phyloP scores from a whole-genome alignment of 2,329 filamentous ascomycete species.

The Claviceps sp. region DNA sequence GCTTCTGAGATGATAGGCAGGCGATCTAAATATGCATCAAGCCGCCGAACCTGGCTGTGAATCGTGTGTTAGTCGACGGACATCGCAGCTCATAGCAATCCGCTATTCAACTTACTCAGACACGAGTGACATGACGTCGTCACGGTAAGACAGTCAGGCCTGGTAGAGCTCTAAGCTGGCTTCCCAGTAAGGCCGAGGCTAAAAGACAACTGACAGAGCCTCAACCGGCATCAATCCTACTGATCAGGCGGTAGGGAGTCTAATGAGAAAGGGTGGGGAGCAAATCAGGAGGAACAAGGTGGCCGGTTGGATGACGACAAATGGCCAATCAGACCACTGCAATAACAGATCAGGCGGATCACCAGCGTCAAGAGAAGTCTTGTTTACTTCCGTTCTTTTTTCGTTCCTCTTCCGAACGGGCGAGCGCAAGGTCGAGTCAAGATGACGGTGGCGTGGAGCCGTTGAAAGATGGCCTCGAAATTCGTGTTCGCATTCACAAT shows the following conservation, averaged over 20 bases:
- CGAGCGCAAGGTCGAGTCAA: background rate
- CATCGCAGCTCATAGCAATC: background rate
- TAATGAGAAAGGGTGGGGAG: conserved; percentile 4
- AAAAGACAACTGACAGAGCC: conserved; percentile 6
- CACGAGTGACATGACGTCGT: conserved; percentile 29
- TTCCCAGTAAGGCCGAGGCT: conserved; percentile 3
- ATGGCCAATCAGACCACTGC: conserved; percentile 12
- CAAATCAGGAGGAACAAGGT: background rate
- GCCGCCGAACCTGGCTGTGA: conserved; percentile 44
- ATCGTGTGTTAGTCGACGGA: conserved; percentile 6
- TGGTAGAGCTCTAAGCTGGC: conserved; percentile 3
- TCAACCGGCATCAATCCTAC: conserved; percentile 6
- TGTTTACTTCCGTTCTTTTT: background rate
- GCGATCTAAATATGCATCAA: conserved; percentile 53
- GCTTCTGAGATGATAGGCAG: conserved; percentile 30
- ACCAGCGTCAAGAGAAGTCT: conserved; percentile 4
- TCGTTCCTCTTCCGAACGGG: background rate
- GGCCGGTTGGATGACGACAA: background rate
- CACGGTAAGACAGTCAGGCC: background rate
- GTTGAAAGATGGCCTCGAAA: background rate
- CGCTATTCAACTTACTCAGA: conserved; percentile 27
- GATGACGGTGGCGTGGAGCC: conserved; percentile 2
- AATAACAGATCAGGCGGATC: conserved; percentile 6
- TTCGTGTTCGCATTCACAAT: conserved; percentile 8
- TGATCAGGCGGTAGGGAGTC: background rate